Evolutionary conservation across 495 filamentous ascomycete species (phyloP).

Genomic region (Aspergillus saccharolyticus): DNA sequence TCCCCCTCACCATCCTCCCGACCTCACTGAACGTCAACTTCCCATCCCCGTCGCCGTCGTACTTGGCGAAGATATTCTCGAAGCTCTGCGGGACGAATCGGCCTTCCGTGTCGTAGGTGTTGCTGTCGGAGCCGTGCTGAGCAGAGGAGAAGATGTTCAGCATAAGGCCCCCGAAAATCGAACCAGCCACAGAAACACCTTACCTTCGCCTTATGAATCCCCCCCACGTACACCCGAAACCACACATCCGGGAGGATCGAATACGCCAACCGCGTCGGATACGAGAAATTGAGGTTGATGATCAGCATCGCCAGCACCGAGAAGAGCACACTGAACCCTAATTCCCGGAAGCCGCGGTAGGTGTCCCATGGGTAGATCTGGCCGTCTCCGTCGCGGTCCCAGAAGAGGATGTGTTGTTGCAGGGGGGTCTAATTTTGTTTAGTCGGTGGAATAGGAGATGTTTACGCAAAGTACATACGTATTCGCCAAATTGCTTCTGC

Average conservation of each 20-base stretch:
- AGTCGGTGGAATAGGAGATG: not conserved
- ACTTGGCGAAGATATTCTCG: slow-evolving; percentile 56
- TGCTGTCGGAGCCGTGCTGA: slow-evolving; percentile 49
- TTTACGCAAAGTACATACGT: not conserved
- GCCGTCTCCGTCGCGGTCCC: slow-evolving; percentile 46
- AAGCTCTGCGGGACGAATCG: slow-evolving; percentile 51
- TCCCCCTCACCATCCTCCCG: slow-evolving; percentile 32
- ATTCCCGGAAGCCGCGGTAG: slow-evolving; percentile 46
- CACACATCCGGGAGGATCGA: slow-evolving; percentile 40
- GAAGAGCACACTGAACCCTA: slow-evolving; percentile 48
- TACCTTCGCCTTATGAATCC: slow-evolving; percentile 52
- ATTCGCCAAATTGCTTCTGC: not conserved
- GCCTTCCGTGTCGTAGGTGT: slow-evolving; percentile 49
- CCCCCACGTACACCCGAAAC: slow-evolving; percentile 46
- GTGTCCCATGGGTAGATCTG: slow-evolving; percentile 50
- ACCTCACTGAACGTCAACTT: slow-evolving; percentile 25
- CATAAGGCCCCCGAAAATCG: no score
- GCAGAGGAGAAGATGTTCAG: not conserved
- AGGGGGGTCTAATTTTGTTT: slow-evolving; percentile 27
- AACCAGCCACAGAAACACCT: no score
- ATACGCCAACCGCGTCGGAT: slow-evolving; percentile 37
- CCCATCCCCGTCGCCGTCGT: slow-evolving; percentile 33
- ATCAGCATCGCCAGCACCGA: slow-evolving; percentile 38
- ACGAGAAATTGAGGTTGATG: slow-evolving; percentile 49
- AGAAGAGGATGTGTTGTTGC: slow-evolving; percentile 53